phyloP scores from a whole-genome alignment of 768 basidiomycete genomes.

The Psilocybe cubensis region DNA sequence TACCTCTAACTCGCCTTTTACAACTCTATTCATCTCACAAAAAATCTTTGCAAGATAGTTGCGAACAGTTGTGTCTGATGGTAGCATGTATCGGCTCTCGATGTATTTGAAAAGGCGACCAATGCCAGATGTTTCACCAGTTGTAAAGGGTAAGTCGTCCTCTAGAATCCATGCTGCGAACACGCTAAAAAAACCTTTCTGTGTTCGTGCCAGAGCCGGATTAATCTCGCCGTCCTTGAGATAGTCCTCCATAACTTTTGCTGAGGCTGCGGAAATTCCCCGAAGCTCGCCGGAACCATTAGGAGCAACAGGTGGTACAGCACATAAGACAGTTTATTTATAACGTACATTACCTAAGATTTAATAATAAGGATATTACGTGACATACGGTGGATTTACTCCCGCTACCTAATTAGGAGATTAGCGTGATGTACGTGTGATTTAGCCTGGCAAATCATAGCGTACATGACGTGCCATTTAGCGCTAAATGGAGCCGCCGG shows the following conservation, averaged over 20 bases:
- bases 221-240: constrained; percentile 36
- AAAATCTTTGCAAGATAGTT: constrained; percentile 26
- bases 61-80: constrained; percentile 25
- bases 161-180: constrained; percentile 36
- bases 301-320: too few species aligned
- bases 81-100: constrained; percentile 19
- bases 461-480: too few species aligned
- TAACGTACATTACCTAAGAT: too few species aligned
- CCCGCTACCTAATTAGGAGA: too few species aligned
- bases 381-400: too few species aligned
- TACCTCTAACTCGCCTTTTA: constrained; percentile 25
- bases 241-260: constrained; percentile 30
- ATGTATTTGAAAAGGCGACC: constrained; percentile 26
- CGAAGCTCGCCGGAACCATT: too few species aligned
- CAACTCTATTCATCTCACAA: constrained; percentile 24
- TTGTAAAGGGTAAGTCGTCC: constrained; percentile 29
- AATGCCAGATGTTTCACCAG: constrained; percentile 24
- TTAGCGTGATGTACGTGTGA: too few species aligned
- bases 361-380: too few species aligned
- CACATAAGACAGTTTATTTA: too few species aligned
- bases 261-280: too few species aligned
- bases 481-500: too few species aligned
- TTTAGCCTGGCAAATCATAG: too few species aligned
- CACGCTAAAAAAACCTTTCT: constrained; percentile 30
- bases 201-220: constrained; percentile 24